A percentile compares a stretch with the other conserved stretches of the same genome.
Evolutionary conservation across 176 grass and related monocot genomes (phyloP).

Genomic region (Oryza brachyantha): DNA sequence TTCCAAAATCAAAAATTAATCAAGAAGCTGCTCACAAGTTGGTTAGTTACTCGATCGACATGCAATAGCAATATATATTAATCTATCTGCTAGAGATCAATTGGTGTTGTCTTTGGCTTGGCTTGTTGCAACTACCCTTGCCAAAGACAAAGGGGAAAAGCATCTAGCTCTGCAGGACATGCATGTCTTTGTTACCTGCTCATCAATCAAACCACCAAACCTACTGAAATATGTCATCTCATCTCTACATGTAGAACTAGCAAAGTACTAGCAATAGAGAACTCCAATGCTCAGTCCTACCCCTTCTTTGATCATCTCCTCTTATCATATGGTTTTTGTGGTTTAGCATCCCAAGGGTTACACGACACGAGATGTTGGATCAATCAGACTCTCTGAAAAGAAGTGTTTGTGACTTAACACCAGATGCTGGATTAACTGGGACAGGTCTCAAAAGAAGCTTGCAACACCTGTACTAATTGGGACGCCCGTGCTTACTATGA

Average conservation of each 20-base stretch:
- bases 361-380: constrained; percentile 2
- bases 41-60: neutral
- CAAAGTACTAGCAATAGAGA: neutral
- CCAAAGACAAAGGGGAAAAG: constrained; percentile 10
- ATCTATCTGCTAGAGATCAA: constrained; percentile 10
- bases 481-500: neutral
- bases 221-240: constrained; percentile 11
- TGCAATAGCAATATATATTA: neutral
- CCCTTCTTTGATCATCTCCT: neutral
- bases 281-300: neutral
- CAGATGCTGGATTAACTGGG: neutral
- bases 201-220: constrained; percentile 32
- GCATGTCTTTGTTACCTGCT: constrained; percentile 24
- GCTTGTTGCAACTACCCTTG: neutral
- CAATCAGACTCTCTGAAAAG: neutral
- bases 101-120: neutral
- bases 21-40: neutral
- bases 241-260: neutral
- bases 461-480: neutral
- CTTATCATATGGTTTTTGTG: neutral
- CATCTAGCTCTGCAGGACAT: neutral
- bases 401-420: constrained; percentile 2
- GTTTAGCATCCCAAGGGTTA: constrained; percentile 1
- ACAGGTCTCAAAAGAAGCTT: neutral
- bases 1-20: neutral